Conservation (phyloP, 768 basidiomycete species). For the Tephrocybe sp. region DNA sequence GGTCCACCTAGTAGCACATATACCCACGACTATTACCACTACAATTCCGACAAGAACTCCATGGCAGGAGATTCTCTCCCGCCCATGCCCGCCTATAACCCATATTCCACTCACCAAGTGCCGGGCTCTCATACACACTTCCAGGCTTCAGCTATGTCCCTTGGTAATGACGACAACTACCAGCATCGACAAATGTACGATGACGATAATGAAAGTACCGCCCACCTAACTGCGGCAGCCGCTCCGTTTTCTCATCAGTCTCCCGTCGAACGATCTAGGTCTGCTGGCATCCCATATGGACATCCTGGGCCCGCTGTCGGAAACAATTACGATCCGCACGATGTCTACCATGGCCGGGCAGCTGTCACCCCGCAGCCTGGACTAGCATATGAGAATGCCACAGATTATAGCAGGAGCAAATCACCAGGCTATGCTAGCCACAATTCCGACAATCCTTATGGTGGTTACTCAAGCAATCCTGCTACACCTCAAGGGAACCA, state of each 20-base stretch:
- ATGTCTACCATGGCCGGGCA: slow-evolving; percentile 55
- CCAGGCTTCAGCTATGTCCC: slow-evolving; percentile 57
- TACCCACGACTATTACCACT: slow-evolving; percentile 56
- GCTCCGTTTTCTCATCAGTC: slow-evolving; percentile 56
- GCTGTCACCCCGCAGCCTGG: slow-evolving; percentile 24
- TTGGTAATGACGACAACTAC: slow-evolving; percentile 51
- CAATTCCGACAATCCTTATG: slow-evolving; percentile 17
- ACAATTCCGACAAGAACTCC: slow-evolving; percentile 51
- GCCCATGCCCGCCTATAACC: slow-evolving; percentile 77
- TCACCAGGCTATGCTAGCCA: slow-evolving; percentile 5
- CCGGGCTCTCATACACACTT: slow-evolving; percentile 52
- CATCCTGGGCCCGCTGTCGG: slow-evolving; percentile 16
- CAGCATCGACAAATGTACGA: slow-evolving; percentile 51
- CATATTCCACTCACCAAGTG: slow-evolving; percentile 57
- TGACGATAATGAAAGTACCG: slow-evolving; percentile 68
- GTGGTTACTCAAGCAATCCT: slow-evolving; percentile 19
- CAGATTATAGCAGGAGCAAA: slow-evolving; percentile 14
- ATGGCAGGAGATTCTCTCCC: slow-evolving; percentile 50
- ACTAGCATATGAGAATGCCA: slow-evolving; percentile 29
- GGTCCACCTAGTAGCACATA: slow-evolving; percentile 53
- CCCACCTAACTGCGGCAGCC: slow-evolving; percentile 56
- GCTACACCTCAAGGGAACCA: slow-evolving; percentile 14
- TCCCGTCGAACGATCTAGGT: slow-evolving; percentile 31
- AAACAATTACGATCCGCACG: slow-evolving; percentile 47
- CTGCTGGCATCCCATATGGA: slow-evolving; percentile 16